Evolutionary conservation across 495 filamentous ascomycete genomes (phyloP).

Genomic region (Lophiotrema nucula): DNA sequence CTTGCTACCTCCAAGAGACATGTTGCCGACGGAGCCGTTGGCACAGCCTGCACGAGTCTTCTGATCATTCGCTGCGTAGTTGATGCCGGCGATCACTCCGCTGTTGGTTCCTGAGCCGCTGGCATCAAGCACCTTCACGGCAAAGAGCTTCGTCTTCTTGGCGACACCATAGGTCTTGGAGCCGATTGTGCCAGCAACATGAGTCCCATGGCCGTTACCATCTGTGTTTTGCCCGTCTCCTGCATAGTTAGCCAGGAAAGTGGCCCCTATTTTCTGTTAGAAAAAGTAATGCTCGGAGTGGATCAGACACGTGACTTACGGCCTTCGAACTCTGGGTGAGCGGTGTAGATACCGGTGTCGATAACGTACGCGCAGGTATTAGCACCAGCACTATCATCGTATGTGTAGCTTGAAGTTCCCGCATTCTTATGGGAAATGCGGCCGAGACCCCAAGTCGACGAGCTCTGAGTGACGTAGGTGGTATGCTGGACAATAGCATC

Average conservation of each 20-base stretch:
- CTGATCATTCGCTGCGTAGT: constrained; percentile 54
- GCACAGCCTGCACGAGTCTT: constrained; percentile 27
- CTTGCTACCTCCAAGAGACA: constrained; percentile 34
- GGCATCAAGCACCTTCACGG: constrained; percentile 64
- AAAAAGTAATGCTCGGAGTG: neutral
- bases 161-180: constrained; percentile 62
- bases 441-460: constrained; percentile 33
- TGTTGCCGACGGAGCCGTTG: constrained; percentile 28
- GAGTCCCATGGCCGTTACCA: constrained; percentile 62
- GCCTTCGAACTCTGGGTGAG: constrained; percentile 34
- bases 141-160: constrained; percentile 59
- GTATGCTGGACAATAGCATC: constrained; percentile 24
- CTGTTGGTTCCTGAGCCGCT: constrained; percentile 45
- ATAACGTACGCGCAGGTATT: constrained; percentile 34
- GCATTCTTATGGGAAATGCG: constrained; percentile 29
- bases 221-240: constrained; percentile 44
- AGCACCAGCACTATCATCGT: constrained; percentile 25
- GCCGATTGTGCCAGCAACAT: constrained; percentile 61
- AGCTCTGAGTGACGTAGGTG: constrained; percentile 25
- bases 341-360: constrained; percentile 33
- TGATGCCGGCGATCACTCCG: constrained; percentile 54
- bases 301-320: constrained; percentile 26
- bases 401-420: constrained; percentile 20
- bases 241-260: constrained; percentile 31
- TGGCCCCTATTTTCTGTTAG: constrained; percentile 23